These are phyloP conservation scores for Nannochloris sp. DNA, from an alignment of 139 green algal species.

Conservation along the genomic window DNA sequence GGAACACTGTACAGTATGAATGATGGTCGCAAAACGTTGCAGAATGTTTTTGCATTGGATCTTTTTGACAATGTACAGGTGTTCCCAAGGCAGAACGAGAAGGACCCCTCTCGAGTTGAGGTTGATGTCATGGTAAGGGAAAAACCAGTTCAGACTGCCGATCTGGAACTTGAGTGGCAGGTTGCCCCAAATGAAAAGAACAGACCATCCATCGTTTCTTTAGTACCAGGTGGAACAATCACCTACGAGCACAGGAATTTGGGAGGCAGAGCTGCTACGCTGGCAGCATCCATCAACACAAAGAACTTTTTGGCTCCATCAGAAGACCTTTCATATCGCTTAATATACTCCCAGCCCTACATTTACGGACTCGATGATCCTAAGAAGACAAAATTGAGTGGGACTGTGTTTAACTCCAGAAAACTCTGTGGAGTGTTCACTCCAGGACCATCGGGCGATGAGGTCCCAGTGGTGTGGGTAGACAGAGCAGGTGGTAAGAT, in stretches of 20 bases:
- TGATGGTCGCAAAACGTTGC: slow-evolving; percentile 58
- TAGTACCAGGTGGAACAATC: slow-evolving; percentile 40
- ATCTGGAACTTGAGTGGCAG: slow-evolving; percentile 59
- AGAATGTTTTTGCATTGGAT: slow-evolving; percentile 63
- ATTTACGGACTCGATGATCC: slow-evolving; percentile 44
- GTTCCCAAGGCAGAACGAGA: slow-evolving; percentile 44
- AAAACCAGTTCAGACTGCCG: slow-evolving; percentile 42
- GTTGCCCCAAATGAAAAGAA: slow-evolving; percentile 50
- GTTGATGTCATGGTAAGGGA: slow-evolving; percentile 72
- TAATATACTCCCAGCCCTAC: slow-evolving; percentile 62
- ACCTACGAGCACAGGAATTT: slow-evolving; percentile 68
- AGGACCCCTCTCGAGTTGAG: slow-evolving; percentile 45
- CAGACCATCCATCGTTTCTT: slow-evolving; percentile 37
- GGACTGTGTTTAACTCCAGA: slow-evolving; percentile 60
- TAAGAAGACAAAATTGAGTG: slow-evolving; percentile 34
- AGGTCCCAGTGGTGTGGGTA: slow-evolving; percentile 90
- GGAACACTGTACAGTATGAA: slow-evolving; percentile 66
- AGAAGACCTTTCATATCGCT: slow-evolving; percentile 63
- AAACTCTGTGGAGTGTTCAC: slow-evolving; percentile 16
- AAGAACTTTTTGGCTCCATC: slow-evolving; percentile 61
- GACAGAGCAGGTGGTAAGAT: slow-evolving; percentile 82
- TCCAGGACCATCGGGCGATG: slow-evolving; percentile 43
- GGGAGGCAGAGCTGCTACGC: slow-evolving; percentile 33
- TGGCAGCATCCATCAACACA: slow-evolving; percentile 52
- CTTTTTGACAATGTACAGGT: slow-evolving; percentile 78